Evolutionary conservation across 306 rosid species (phyloP).

Genomic region (Begonia peltatifolia): DNA sequence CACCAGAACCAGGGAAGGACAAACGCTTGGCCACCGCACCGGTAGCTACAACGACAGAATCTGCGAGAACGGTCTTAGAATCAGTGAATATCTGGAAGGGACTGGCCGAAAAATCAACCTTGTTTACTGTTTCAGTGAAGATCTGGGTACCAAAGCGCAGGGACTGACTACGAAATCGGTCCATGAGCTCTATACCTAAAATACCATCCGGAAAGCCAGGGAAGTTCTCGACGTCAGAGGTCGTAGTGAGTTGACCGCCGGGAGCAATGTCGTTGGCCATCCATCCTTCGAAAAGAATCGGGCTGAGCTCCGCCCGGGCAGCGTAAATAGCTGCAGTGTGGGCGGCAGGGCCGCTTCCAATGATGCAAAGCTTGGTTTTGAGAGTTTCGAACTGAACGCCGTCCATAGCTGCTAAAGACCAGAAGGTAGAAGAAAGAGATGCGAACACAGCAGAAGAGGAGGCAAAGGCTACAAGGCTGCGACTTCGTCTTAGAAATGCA

Average conservation of each 20-base stretch:
- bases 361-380: conserved; percentile 59
- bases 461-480: no score
- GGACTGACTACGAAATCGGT: conserved; percentile 53
- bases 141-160: conserved; percentile 63
- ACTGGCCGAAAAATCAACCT: conserved; percentile 48
- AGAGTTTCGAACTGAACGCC: conserved; percentile 12
- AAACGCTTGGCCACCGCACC: conserved; percentile 79
- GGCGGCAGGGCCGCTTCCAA: conserved; percentile 84
- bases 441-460: no score
- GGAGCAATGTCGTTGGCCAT: conserved; percentile 91
- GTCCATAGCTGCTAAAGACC: conserved; percentile 12
- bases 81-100: conserved; percentile 58
- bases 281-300: conserved; percentile 84
- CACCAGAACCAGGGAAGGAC: conserved; percentile 46
- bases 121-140: conserved; percentile 56
- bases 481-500: no score
- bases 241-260: conserved; percentile 89
- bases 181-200: conserved; percentile 63
- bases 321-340: conserved; percentile 88
- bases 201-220: conserved; percentile 78
- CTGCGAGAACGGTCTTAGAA: conserved; percentile 25
- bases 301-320: conserved; percentile 77
- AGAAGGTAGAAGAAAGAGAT: no score
- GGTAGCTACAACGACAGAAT: conserved; percentile 39
- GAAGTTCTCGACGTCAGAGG: conserved; percentile 82